A percentile compares a stretch with the other conserved stretches of the same genome.
Conservation (phyloP, 192 early-diverging fungal genomes). For the Backusella psychrophila region DNA sequence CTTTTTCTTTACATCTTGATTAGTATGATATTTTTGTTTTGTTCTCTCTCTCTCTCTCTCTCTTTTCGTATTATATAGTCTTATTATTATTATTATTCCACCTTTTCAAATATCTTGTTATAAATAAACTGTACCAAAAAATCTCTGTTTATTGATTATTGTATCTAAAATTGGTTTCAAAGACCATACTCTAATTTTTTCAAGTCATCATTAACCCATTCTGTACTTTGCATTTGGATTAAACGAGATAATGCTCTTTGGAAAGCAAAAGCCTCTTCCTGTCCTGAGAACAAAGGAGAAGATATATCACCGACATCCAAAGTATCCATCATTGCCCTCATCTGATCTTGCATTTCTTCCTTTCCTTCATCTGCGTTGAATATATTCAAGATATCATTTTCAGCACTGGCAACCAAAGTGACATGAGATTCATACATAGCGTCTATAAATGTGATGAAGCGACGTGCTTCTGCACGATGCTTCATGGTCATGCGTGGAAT, state of each 20-base stretch:
- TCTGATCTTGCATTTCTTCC: constrained; percentile 37
- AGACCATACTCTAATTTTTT: constrained; percentile 3
- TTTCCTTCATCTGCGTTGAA: constrained; percentile 65
- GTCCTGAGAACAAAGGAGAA: constrained; percentile 72
- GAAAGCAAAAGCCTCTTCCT: constrained; percentile 97
- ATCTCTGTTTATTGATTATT: constrained; percentile 1
- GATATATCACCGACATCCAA: constrained; percentile 45
- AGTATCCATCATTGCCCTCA: constrained; percentile 64
- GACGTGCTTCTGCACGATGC: constrained; percentile 83
- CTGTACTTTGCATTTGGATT: constrained; percentile 86
- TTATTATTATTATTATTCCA: neutral
- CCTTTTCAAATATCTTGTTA: neutral
- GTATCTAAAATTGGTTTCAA: neutral
- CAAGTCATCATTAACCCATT: constrained; percentile 53
- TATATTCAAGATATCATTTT: constrained; percentile 60
- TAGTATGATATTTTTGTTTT: neutral
- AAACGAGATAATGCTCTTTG: constrained; percentile 88
- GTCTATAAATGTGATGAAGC: constrained; percentile 94
- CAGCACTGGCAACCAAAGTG: constrained; percentile 71
- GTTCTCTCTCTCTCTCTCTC: neutral
- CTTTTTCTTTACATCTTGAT: neutral
- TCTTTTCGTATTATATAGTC: neutral
- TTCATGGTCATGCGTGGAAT: constrained; percentile 69
- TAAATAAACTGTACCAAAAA: constrained; percentile 7
- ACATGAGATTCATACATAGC: constrained; percentile 85